Evolutionary conservation across 2,329 filamentous ascomycete genomes (phyloP).

Genomic region (Paecilomyces niveus): DNA sequence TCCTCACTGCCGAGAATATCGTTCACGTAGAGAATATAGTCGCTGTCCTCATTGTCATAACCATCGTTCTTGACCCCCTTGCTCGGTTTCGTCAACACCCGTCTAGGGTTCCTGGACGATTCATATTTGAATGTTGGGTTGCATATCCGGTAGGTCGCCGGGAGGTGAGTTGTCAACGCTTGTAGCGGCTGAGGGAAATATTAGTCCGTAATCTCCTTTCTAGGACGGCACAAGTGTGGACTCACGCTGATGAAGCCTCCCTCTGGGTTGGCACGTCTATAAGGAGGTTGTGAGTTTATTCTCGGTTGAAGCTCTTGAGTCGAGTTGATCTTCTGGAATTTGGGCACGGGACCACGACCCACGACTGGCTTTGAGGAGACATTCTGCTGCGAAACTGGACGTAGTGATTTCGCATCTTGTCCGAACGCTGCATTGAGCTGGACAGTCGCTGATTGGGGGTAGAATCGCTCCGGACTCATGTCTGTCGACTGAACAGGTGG

Average conservation of each 20-base stretch:
- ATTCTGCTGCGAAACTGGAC: conserved; percentile 40
- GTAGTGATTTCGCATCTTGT: conserved; percentile 45
- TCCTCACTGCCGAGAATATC: conserved; percentile 97
- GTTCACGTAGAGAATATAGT: conserved; percentile 98
- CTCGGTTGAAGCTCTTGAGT: conserved; percentile 70
- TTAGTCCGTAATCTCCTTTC: conserved; percentile 11
- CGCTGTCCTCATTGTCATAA: conserved; percentile 97
- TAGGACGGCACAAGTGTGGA: conserved; percentile 8
- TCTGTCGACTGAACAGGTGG: conserved; percentile 67
- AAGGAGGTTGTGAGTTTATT: conserved; percentile 80
- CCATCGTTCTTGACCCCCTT: conserved; percentile 98
- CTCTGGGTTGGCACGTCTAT: conserved; percentile 88
- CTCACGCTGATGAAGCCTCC: conserved; percentile 95
- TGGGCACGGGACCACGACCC: conserved; percentile 66
- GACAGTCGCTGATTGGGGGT: conserved; percentile 62
- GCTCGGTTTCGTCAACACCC: conserved; percentile 95
- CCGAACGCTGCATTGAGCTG: conserved; percentile 63
- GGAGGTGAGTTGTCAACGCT: conserved; percentile 87
- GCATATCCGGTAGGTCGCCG: conserved; percentile 95
- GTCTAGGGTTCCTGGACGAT: conserved; percentile 88
- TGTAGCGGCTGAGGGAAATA: conserved; percentile 66
- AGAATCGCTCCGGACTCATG: conserved; percentile 61
- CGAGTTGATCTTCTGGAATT: conserved; percentile 73
- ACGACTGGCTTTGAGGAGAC: conserved; percentile 35
- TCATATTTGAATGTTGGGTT: conserved; percentile 98